These are phyloP conservation scores for Stagonosporopsis vannaccii DNA, from an alignment of 2,329 filamentous ascomycete genomes.

Conservation along the genomic window DNA sequence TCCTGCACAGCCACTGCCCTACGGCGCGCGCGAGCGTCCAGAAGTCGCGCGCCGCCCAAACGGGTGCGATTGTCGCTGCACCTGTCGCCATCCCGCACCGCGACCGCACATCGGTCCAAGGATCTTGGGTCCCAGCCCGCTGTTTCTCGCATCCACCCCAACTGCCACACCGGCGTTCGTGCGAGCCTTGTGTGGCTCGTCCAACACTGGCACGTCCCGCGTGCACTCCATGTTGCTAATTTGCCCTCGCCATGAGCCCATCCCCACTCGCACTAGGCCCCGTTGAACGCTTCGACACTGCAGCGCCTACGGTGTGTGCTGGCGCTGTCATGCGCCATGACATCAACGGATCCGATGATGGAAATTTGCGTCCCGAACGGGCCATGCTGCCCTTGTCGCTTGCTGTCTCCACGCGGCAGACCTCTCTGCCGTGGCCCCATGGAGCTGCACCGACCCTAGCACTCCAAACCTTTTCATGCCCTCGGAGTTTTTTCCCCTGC, in stretches of 20 bases:
- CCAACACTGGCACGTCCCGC: conserved; percentile 23
- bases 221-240: conserved; percentile 32
- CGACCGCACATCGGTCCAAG: conserved; percentile 28
- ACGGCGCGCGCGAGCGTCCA: conserved; percentile 37
- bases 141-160: conserved; percentile 41
- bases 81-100: conserved; percentile 35
- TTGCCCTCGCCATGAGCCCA: conserved; percentile 26
- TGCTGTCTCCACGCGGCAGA: conserved; percentile 30
- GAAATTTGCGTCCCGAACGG: conserved; percentile 26
- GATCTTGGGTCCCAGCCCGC: conserved; percentile 35
- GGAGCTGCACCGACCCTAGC: conserved; percentile 18
- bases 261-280: conserved; percentile 28
- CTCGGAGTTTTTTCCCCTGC: conserved; percentile 39
- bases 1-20: conserved; percentile 48
- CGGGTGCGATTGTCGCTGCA: conserved; percentile 45
- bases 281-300: conserved; percentile 24
- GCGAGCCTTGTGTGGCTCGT: conserved; percentile 37
- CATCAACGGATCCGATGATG: conserved; percentile 35
- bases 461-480: conserved; percentile 26
- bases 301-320: conserved; percentile 38
- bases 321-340: conserved; percentile 41
- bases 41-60: conserved; percentile 36
- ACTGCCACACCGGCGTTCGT: conserved; percentile 29
- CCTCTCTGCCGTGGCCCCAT: conserved; percentile 18
- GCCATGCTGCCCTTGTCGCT: conserved; percentile 25